These are phyloP conservation scores for Clathrospora elynae DNA, from an alignment of 2,329 filamentous ascomycete species.

Conservation along the genomic window DNA sequence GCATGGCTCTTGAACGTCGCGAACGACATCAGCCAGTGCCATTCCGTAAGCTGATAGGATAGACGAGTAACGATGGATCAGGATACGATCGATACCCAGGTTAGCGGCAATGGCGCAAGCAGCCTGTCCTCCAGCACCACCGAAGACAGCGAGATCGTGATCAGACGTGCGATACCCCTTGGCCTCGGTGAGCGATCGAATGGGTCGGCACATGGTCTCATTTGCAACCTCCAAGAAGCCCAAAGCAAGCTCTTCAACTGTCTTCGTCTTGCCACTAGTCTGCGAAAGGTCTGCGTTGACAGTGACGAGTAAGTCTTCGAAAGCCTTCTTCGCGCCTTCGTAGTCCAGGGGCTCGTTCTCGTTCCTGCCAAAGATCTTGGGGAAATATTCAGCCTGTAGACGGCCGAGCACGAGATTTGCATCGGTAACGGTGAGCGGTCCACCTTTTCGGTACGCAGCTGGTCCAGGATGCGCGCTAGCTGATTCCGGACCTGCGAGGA, in stretches of 20 bases:
- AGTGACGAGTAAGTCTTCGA: conserved; percentile 50
- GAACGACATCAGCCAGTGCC: conserved; percentile 50
- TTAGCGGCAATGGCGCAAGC: conserved; percentile 52
- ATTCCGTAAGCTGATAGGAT: conserved; percentile 53
- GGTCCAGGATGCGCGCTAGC: conserved; percentile 48
- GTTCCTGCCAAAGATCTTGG: conserved; percentile 41
- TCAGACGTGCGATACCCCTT: conserved; percentile 27
- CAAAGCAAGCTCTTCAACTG: conserved; percentile 15
- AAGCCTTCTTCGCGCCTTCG: conserved; percentile 50
- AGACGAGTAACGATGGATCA: conserved; percentile 55
- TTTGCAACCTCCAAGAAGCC: conserved; percentile 31
- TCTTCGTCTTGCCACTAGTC: conserved; percentile 35
- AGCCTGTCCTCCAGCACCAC: conserved; percentile 52
- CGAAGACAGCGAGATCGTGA: conserved; percentile 37
- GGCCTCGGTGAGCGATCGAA: conserved; percentile 36
- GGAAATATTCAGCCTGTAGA: conserved; percentile 38
- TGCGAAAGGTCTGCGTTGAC: conserved; percentile 47
- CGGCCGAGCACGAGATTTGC: conserved; percentile 44
- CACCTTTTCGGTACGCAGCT: conserved; percentile 44
- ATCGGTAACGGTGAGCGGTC: conserved; percentile 44
- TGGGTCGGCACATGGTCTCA: conserved; percentile 38
- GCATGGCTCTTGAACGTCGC: conserved; percentile 48
- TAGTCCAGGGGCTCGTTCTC: conserved; percentile 49
- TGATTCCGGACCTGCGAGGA: conserved; percentile 30
- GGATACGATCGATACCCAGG: conserved; percentile 52